Conservation (phyloP, 2,329 filamentous ascomycete genomes). For the Peltaster fructicola region DNA sequence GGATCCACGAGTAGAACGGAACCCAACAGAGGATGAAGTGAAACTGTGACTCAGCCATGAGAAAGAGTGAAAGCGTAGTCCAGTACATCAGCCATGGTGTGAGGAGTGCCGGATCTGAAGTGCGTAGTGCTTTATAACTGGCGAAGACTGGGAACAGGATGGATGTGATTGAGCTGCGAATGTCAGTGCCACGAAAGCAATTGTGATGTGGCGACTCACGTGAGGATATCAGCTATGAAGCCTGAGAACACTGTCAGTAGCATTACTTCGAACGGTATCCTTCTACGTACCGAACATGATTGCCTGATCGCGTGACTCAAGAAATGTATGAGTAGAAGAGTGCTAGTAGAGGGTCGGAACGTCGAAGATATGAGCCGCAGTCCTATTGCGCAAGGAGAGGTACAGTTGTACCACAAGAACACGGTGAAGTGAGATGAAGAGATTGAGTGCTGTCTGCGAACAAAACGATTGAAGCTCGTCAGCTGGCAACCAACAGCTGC, state of each 20-base stretch:
- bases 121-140: conserved; percentile 94
- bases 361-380: too few species aligned
- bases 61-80: conserved; percentile 70
- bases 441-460: too few species aligned
- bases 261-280: too few species aligned
- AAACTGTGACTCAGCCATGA: conserved; percentile 73
- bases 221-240: conserved; percentile 58
- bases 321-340: too few species aligned
- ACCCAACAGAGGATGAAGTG: conserved; percentile 79
- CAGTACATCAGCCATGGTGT: conserved; percentile 99
- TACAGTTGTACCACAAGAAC: too few species aligned
- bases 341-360: too few species aligned
- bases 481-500: too few species aligned
- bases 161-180: conserved; percentile 57
- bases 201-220: conserved; percentile 36
- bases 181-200: conserved; percentile 8
- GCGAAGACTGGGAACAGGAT: conserved; percentile 92
- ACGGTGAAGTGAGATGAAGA: too few species aligned
- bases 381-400: too few species aligned
- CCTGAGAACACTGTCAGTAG: conserved; percentile 65
- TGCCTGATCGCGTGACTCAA: too few species aligned
- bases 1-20: conserved; percentile 85
- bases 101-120: conserved; percentile 70
- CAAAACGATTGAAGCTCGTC: too few species aligned
- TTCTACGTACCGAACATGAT: conserved; percentile 5